Evolutionary conservation across 805 yeast species (phyloP).

Genomic region (Priceomyces castillae): DNA sequence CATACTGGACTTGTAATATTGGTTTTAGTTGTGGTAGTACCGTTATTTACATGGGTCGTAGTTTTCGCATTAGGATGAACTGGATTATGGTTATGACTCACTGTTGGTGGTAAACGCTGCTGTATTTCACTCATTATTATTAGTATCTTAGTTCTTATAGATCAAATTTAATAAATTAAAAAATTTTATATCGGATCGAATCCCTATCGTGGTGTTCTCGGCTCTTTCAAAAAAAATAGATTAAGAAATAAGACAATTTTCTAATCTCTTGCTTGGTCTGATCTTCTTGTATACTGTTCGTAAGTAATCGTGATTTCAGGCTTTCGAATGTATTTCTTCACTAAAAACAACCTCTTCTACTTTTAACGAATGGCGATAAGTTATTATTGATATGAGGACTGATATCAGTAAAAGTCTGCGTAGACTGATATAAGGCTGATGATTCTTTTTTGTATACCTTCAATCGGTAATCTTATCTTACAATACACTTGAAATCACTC

Average conservation of each 20-base stretch:
- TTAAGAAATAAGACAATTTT: too few relatives aligned
- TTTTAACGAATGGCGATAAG: background rate
- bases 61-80: conserved; percentile 64
- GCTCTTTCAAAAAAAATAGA: too few relatives aligned
- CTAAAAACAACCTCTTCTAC: too few relatives aligned
- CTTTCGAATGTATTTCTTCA: too few relatives aligned
- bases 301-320: too few relatives aligned
- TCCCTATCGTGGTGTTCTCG: too few relatives aligned
- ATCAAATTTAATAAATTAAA: background rate
- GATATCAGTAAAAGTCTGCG: background rate
- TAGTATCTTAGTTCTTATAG: background rate
- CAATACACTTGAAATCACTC: background rate
- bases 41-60: conserved; percentile 55
- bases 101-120: conserved; percentile 14
- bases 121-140: conserved; percentile 18
- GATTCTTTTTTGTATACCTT: background rate
- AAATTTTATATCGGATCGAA: too few relatives aligned
- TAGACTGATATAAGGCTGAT: background rate
- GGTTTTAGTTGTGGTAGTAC: conserved; percentile 62
- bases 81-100: conserved; percentile 24
- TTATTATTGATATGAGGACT: background rate
- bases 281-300: too few relatives aligned
- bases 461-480: background rate
- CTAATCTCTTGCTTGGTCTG: too few relatives aligned
- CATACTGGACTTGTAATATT: conserved; percentile 70